phyloP scores from a whole-genome alignment of 768 basidiomycete species.

The Mycena vulgaris region DNA sequence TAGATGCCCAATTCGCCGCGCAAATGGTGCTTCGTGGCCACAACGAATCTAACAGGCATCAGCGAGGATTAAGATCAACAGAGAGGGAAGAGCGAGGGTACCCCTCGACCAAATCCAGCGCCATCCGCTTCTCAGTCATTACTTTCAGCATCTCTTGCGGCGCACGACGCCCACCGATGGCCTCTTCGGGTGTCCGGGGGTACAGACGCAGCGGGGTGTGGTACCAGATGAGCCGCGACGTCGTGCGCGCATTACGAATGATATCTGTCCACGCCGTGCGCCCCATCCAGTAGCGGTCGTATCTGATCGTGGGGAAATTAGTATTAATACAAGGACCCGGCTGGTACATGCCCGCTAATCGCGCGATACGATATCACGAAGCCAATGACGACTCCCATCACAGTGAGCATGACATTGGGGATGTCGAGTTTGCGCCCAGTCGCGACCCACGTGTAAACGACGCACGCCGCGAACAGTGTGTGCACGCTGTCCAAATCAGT shows the following conservation, averaged over 20 bases:
- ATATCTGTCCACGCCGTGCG: conserved; percentile 71
- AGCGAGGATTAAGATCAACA: not conserved
- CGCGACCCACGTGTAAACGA: not conserved
- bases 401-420: conserved; percentile 68
- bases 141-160: conserved; percentile 62
- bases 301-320: conserved; percentile 50
- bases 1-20: conserved; percentile 74
- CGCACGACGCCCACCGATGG: conserved; percentile 35
- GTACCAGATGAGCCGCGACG: conserved; percentile 73
- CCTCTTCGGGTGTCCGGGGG: conserved; percentile 6
- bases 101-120: conserved; percentile 73
- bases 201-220: conserved; percentile 68
- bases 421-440: conserved; percentile 23
- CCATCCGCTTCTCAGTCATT: conserved; percentile 75
- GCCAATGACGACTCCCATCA: conserved; percentile 72
- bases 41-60: conserved; percentile 58
- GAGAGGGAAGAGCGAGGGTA: conserved; percentile 44
- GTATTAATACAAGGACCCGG: not conserved
- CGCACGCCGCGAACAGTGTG: conserved; percentile 63
- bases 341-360: conserved; percentile 54
- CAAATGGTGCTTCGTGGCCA: conserved; percentile 75
- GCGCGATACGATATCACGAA: conserved; percentile 80
- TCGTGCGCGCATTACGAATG: conserved; percentile 64
- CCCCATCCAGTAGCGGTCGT: conserved; percentile 76
- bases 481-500: conserved; percentile 51